These are phyloP conservation scores for Fusarium stilboides DNA, from an alignment of 2,329 filamentous ascomycete genomes.

Conservation along the genomic window DNA sequence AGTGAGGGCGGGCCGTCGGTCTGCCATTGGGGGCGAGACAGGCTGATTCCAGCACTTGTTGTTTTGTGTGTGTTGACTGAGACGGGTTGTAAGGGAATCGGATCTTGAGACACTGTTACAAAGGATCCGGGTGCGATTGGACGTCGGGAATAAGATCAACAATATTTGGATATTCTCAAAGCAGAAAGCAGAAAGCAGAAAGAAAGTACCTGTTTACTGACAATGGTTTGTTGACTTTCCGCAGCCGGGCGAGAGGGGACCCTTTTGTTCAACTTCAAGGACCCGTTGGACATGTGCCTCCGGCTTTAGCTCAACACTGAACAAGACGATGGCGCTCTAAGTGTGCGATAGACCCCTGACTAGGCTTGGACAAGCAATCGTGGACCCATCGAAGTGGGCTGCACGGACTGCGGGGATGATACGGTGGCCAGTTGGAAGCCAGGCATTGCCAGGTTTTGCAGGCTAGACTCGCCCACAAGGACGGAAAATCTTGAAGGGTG, in stretches of 20 bases:
- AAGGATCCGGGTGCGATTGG: constrained; percentile 3
- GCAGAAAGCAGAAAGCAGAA: constrained; percentile 16
- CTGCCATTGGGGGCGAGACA: constrained; percentile 46
- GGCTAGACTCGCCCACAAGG: constrained; percentile 45
- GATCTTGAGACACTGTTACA: constrained; percentile 24
- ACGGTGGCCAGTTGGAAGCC: constrained; percentile 48
- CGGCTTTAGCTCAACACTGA: constrained; percentile 40
- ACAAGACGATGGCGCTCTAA: constrained; percentile 39
- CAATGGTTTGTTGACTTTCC: constrained; percentile 36
- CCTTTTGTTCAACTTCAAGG: constrained; percentile 38
- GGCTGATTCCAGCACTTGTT: constrained; percentile 27
- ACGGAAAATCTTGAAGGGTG: constrained; percentile 44
- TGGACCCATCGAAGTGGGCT: constrained; percentile 43
- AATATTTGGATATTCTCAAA: background rate
- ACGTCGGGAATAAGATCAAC: constrained; percentile 12
- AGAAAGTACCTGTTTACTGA: constrained; percentile 13
- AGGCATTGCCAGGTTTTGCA: constrained; percentile 21
- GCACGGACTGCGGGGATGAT: constrained; percentile 42
- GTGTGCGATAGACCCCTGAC: constrained; percentile 48
- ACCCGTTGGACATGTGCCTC: constrained; percentile 41
- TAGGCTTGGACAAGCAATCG: constrained; percentile 48
- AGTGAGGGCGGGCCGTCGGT: constrained; percentile 49
- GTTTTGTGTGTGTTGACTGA: constrained; percentile 3
- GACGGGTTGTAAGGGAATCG: background rate
- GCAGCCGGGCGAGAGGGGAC: constrained; percentile 27